Base-by-base conservation (phyloP, 352 stramenopile species). In the Globisporangium camurandrum region DNA sequence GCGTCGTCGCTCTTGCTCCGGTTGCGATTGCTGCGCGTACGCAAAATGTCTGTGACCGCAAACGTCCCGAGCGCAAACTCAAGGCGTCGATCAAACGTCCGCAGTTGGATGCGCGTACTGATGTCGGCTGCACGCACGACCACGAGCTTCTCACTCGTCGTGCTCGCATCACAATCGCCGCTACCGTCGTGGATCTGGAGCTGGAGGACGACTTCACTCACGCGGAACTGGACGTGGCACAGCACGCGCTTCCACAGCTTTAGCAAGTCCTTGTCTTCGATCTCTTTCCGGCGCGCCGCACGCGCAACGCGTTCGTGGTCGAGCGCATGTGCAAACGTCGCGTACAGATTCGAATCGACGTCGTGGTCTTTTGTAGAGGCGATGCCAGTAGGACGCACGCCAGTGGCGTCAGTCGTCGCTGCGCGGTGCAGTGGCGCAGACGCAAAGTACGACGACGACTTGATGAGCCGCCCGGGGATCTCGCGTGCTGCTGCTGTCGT, bases 161-260 rank as follows among this genome's bases (percentile, higher is more conserved):
- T 34, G 14, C 8, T 34, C 1, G 14, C 1, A 12, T 34, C 30
- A 10, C 51, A 59, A 0, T 45, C 34, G 11, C 62, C 54, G 1
- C 56, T 64, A 19, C 80, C 55, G 44, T 84, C 76, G 26, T 62
- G 62, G 37, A 88, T 65, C 63, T 83, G 66, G 24, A 88, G 58
- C 19, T 64, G 69, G 11, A 88, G 50, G 4, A 59, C 67, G 33
- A 86, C 56, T 23, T 82, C 62, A 17, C 66, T 61, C 19, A 88
- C 68, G 9, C 66, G 64, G 55, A 88, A 88, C 45, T 77, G 64
- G 14, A 82, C 49, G 39, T 78, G 48, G 42, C 76, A 84, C 19
- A 84, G 54, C 26, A 88, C 63, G 17, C 83, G 78, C 52, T 82
- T 81, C 76, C 78, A 89, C 23, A 93, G 44, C 51, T 90, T 93